A percentile compares a stretch with the other conserved stretches of the same genome.
Conservation (phyloP, 2,329 filamentous ascomycete species). For the Scolecobasidium constrictum region DNA sequence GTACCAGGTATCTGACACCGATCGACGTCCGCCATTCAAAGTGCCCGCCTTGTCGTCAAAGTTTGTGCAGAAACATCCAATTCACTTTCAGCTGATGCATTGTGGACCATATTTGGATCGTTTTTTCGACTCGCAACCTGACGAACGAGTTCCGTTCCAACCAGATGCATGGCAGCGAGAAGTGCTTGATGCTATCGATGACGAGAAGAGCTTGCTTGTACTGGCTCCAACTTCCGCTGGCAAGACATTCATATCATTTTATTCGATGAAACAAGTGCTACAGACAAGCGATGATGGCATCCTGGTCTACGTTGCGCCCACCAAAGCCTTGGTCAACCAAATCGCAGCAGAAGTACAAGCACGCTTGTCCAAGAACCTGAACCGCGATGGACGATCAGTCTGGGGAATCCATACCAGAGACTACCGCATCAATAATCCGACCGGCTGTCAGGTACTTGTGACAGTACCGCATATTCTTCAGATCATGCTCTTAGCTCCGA, state of each 20-base stretch:
- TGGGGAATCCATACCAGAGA: conserved; percentile 74
- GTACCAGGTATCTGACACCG: conserved; percentile 19
- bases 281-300: conserved; percentile 57
- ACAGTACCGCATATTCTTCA: conserved; percentile 71
- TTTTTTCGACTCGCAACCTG: conserved; percentile 57
- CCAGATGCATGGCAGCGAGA: conserved; percentile 68
- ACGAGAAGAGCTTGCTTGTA: conserved; percentile 58
- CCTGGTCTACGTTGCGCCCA: conserved; percentile 69
- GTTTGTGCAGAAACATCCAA: not conserved
- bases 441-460: conserved; percentile 62
- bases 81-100: conserved; percentile 55
- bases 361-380: conserved; percentile 57
- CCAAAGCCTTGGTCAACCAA: conserved; percentile 74
- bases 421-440: conserved; percentile 62
- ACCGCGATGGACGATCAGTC: conserved; percentile 52
- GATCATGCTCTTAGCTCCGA: conserved; percentile 60
- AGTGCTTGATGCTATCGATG: conserved; percentile 64
- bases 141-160: conserved; percentile 58
- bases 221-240: conserved; percentile 70
- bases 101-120: conserved; percentile 66
- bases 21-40: conserved; percentile 34
- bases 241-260: conserved; percentile 78
- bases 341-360: conserved; percentile 71
- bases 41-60: not conserved
- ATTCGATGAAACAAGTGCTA: conserved; percentile 69